Conservation (phyloP, 805 yeast genomes). For the Candida peoriensis region DNA sequence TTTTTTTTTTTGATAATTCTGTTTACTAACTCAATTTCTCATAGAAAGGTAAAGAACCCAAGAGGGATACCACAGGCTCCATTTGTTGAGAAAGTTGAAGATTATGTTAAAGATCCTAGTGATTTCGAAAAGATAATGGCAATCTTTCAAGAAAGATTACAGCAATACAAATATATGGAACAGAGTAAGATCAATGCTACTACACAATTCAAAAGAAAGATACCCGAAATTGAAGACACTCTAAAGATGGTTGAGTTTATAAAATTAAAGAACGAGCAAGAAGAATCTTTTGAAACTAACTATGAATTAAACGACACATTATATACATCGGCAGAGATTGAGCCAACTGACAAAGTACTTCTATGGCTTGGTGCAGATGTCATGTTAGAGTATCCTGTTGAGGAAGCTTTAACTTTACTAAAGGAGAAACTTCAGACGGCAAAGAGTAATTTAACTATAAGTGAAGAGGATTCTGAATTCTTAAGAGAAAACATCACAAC, state of each 20-base stretch:
- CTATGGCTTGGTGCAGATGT: slow-evolving; percentile 98
- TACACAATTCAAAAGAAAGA: slow-evolving; percentile 51
- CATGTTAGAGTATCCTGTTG: slow-evolving; percentile 90
- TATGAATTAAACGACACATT: slow-evolving; percentile 93
- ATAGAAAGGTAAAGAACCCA: slow-evolving; percentile 49
- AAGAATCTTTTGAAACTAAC: slow-evolving; percentile 57
- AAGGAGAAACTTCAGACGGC: slow-evolving; percentile 59
- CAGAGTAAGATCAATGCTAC: slow-evolving; percentile 34
- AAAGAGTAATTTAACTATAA: slow-evolving; percentile 47
- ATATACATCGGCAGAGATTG: slow-evolving; percentile 75
- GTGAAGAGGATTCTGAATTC: slow-evolving; percentile 82
- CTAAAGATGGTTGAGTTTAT: slow-evolving; percentile 65
- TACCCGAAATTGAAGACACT: slow-evolving; percentile 92
- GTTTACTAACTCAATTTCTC: neutral
- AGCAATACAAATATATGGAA: slow-evolving; percentile 85
- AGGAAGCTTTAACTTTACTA: slow-evolving; percentile 77
- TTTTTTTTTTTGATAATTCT: no score
- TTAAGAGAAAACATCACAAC: slow-evolving; percentile 88
- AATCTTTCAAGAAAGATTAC: slow-evolving; percentile 80
- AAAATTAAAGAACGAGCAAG: slow-evolving; percentile 38
- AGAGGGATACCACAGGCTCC: slow-evolving; percentile 98
- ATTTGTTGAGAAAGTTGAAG: slow-evolving; percentile 79
- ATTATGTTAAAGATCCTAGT: slow-evolving; percentile 58
- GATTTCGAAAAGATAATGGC: slow-evolving; percentile 68
- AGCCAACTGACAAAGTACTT: slow-evolving; percentile 60